Percentiles rank a stretch among this genome's conserved stretches.
Evolutionary conservation across 148 eudicot species (phyloP).

Genomic region (Bassia scoparia): DNA sequence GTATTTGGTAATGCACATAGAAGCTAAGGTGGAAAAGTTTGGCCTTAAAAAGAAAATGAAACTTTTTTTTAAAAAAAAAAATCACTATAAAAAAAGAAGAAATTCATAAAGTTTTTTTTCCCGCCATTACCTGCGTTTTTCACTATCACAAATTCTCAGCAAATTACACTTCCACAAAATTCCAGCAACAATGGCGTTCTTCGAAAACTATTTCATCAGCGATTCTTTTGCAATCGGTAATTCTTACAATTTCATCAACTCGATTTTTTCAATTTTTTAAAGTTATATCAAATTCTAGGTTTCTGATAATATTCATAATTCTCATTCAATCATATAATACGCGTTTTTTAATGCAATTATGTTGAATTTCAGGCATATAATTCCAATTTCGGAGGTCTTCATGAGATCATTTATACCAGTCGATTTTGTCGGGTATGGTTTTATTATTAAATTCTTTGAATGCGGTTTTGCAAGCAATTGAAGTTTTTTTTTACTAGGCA

Average conservation of each 20-base stretch:
- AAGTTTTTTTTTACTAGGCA: background rate
- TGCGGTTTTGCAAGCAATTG: conserved; percentile 8
- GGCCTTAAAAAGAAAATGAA: too few species aligned
- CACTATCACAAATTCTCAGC: background rate
- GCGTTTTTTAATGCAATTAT: background rate
- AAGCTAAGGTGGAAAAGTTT: too few species aligned
- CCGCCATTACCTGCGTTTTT: conserved; percentile 15
- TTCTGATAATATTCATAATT: background rate
- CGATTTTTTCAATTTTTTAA: background rate
- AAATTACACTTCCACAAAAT: background rate
- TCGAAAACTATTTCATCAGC: conserved; percentile 7
- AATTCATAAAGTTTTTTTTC: conserved; percentile 12
- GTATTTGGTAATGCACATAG: too few species aligned
- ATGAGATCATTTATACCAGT: background rate
- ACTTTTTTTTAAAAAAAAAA: too few species aligned
- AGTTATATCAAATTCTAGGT: too few species aligned
- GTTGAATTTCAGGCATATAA: conserved; percentile 10
- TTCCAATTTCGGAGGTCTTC: background rate
- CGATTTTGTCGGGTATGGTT: conserved; percentile 10
- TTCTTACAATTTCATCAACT: background rate
- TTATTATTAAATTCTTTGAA: background rate
- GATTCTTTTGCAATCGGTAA: background rate
- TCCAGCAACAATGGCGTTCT: background rate
- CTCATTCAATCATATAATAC: background rate
- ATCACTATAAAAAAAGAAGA: background rate